These are phyloP conservation scores for Tagetes patula DNA, from an alignment of 129 eudicot species.

Conservation along the genomic window DNA sequence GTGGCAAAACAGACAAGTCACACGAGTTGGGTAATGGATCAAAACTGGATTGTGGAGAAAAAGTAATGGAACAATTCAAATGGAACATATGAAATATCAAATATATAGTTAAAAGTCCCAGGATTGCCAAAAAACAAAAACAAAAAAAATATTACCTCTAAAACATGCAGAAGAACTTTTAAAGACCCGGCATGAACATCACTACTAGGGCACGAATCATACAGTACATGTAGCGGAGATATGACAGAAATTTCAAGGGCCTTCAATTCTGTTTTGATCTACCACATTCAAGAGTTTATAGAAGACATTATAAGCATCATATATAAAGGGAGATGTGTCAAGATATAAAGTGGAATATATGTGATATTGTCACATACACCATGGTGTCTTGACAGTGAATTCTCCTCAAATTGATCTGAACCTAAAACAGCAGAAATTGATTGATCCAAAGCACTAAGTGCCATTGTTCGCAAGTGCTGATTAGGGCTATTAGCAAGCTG, in stretches of 20 bases:
- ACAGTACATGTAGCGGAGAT: constrained; percentile 72
- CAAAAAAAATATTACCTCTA: constrained; percentile 57
- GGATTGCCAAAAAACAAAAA: constrained; percentile 10
- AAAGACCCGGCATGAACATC: constrained; percentile 90
- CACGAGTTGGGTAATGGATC: neutral
- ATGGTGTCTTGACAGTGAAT: constrained; percentile 37
- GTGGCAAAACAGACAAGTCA: neutral
- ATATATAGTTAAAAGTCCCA: constrained; percentile 13
- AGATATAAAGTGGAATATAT: neutral
- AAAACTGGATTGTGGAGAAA: neutral
- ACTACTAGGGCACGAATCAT: constrained; percentile 57
- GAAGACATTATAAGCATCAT: constrained; percentile 6
- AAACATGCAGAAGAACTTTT: constrained; percentile 86
- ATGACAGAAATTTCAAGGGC: constrained; percentile 87
- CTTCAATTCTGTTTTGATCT: constrained; percentile 54
- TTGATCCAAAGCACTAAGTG: constrained; percentile 87
- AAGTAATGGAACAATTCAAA: neutral
- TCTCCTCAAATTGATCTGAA: constrained; percentile 72
- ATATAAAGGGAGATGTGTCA: constrained; percentile 7
- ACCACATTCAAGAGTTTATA: constrained; percentile 17
- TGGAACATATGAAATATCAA: constrained; percentile 18
- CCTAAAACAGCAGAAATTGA: constrained; percentile 93
- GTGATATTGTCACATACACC: constrained; percentile 46
- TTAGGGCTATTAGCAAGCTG: constrained; percentile 91
- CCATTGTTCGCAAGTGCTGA: constrained; percentile 72